These are phyloP conservation scores for Cymbopogon flexuosus DNA, from an alignment of 202 grass and related monocot species.

Conservation along the genomic window DNA sequence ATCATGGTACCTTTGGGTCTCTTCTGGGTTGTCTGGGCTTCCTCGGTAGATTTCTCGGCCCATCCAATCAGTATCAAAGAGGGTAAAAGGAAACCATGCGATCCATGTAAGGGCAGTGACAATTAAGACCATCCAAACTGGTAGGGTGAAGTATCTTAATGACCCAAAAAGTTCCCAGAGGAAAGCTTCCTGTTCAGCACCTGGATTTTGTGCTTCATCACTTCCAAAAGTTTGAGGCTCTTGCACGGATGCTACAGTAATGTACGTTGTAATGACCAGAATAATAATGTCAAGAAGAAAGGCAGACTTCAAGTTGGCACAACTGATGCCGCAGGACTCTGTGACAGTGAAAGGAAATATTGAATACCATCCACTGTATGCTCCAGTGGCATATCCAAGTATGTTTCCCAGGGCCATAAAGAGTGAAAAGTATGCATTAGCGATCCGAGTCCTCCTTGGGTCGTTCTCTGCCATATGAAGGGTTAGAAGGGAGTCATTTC, in stretches of 20 bases:
- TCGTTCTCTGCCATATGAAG: slow-evolving; percentile 69
- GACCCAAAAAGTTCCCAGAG: slow-evolving; percentile 86
- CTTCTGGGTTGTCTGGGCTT: slow-evolving; percentile 49
- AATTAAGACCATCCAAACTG: slow-evolving; percentile 85
- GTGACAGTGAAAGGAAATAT: slow-evolving; percentile 83
- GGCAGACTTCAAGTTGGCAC: slow-evolving; percentile 87
- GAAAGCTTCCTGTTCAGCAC: slow-evolving; percentile 67
- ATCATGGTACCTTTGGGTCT: slow-evolving; percentile 54
- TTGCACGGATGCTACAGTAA: slow-evolving; percentile 57
- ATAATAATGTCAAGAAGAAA: slow-evolving; percentile 82
- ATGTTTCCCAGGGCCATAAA: slow-evolving; percentile 96
- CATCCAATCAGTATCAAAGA: slow-evolving; percentile 98
- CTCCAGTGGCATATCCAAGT: slow-evolving; percentile 80
- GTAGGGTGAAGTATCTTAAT: slow-evolving; percentile 74
- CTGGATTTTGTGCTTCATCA: slow-evolving; percentile 35
- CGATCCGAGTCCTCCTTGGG: slow-evolving; percentile 74
- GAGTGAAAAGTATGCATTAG: slow-evolving; percentile 94
- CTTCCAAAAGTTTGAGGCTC: slow-evolving; percentile 41
- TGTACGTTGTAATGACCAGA: slow-evolving; percentile 55
- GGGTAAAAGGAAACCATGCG: slow-evolving; percentile 81
- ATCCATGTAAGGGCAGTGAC: slow-evolving; percentile 87
- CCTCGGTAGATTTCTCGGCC: slow-evolving; percentile 83
- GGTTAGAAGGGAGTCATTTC: not conserved
- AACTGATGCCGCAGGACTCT: slow-evolving; percentile 59
- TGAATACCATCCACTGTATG: slow-evolving; percentile 68